Conservation (phyloP, 805 yeast species). For the Cyberlindnera petersonii region DNA sequence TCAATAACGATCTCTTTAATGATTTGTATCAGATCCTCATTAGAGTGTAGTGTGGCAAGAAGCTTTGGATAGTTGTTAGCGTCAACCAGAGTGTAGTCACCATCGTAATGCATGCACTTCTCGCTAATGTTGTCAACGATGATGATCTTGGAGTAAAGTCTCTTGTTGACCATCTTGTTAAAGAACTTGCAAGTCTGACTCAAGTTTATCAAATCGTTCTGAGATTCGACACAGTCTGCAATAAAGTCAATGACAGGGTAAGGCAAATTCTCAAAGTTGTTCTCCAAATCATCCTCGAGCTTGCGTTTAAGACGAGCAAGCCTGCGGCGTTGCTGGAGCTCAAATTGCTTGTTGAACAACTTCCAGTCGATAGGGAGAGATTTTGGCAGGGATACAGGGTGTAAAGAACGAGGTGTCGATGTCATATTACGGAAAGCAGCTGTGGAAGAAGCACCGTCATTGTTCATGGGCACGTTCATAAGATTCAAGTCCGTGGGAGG, state of each 20-base stretch:
- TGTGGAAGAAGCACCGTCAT: neutral
- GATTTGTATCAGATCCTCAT: slow-evolving; percentile 22
- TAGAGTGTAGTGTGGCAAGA: slow-evolving; percentile 27
- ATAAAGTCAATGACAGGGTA: slow-evolving; percentile 28
- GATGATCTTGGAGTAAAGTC: slow-evolving; percentile 25
- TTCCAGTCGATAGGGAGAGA: slow-evolving; percentile 29
- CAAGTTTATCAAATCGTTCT: slow-evolving; percentile 26
- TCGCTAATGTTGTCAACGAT: slow-evolving; percentile 25
- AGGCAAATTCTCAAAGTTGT: slow-evolving; percentile 28
- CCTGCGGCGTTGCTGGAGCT: slow-evolving; percentile 20
- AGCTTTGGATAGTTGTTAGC: slow-evolving; percentile 26
- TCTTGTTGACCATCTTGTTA: slow-evolving; percentile 25
- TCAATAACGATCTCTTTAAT: slow-evolving; percentile 27
- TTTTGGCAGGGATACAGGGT: slow-evolving; percentile 26
- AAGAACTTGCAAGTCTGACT: slow-evolving; percentile 26
- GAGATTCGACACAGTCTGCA: slow-evolving; percentile 27
- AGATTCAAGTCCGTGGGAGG: neutral
- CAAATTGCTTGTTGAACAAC: slow-evolving; percentile 27
- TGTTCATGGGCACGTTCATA: neutral
- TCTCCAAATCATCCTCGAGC: slow-evolving; percentile 11
- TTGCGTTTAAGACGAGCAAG: slow-evolving; percentile 10
- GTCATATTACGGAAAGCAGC: slow-evolving; percentile 25
- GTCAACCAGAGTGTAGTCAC: slow-evolving; percentile 24
- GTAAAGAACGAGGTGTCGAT: slow-evolving; percentile 24
- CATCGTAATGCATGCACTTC: slow-evolving; percentile 21